A percentile compares a stretch with the other conserved stretches of the same genome.
Evolutionary conservation across 352 stramenopile genomes (phyloP).

Genomic region (Phytophthora brassicae): DNA sequence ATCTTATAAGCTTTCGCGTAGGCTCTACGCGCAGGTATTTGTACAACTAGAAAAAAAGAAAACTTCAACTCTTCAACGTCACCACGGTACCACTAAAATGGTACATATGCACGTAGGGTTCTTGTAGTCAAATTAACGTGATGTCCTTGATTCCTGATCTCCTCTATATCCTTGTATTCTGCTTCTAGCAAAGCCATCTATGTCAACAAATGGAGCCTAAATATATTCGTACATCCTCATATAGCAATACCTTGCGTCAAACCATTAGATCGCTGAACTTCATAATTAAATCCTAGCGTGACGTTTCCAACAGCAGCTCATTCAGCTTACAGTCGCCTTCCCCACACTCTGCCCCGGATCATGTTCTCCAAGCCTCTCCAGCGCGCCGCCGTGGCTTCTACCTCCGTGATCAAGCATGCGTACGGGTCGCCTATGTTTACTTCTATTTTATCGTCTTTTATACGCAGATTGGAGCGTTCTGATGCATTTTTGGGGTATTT

Average conservation of each 20-base stretch:
- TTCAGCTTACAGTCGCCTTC: conserved; percentile 7
- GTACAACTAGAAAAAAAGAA: conserved; percentile 20
- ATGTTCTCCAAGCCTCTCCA: conserved; percentile 51
- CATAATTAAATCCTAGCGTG: not conserved
- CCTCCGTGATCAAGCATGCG: conserved; percentile 29
- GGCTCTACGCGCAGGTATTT: conserved; percentile 9
- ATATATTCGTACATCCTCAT: conserved; percentile 8
- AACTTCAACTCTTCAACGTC: not conserved
- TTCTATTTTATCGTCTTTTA: not conserved
- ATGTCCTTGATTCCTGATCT: not conserved
- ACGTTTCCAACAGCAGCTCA: too few relatives aligned
- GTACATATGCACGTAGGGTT: conserved; percentile 12
- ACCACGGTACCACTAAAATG: conserved; percentile 1
- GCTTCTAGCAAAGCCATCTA: not conserved
- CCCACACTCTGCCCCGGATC: conserved; percentile 5
- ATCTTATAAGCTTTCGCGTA: conserved; percentile 38
- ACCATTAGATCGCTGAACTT: conserved; percentile 11
- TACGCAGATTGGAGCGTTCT: not conserved
- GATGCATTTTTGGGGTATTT: conserved; percentile 11
- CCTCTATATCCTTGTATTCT: not conserved
- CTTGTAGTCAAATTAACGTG: conserved; percentile 15
- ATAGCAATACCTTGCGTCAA: conserved; percentile 2
- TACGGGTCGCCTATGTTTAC: conserved; percentile 11
- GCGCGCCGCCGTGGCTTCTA: conserved; percentile 23
- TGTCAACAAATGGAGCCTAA: too few relatives aligned